Conservation (phyloP, 331 rosid species). For the Telfairia occidentalis region DNA sequence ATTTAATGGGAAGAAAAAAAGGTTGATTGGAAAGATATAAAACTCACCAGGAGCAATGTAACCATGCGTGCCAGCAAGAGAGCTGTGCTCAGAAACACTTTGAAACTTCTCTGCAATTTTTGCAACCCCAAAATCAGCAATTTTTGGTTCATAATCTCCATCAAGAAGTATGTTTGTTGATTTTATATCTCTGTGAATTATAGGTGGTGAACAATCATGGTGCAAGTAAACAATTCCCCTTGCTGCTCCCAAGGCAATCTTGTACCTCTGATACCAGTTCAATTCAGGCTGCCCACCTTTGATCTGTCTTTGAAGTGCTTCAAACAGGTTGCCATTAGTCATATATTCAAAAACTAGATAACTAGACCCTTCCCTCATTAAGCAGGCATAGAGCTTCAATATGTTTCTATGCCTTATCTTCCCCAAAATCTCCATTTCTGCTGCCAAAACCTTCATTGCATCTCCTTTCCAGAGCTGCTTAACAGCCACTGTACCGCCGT, state of each 20-base stretch:
- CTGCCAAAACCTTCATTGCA: constrained; percentile 52
- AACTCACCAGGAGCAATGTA: constrained; percentile 94
- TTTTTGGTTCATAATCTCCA: constrained; percentile 62
- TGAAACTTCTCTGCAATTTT: constrained; percentile 48
- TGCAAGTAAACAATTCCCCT: constrained; percentile 86
- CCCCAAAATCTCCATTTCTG: constrained; percentile 86
- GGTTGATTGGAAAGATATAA: background rate
- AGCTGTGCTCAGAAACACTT: constrained; percentile 45
- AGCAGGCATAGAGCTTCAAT: constrained; percentile 86
- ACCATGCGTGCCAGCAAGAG: constrained; percentile 85
- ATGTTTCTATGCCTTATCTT: constrained; percentile 74
- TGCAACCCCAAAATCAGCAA: constrained; percentile 95
- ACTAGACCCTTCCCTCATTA: constrained; percentile 50
- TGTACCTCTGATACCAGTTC: constrained; percentile 74
- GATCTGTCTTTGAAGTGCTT: constrained; percentile 53
- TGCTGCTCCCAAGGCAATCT: constrained; percentile 78
- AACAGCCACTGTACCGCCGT: constrained; percentile 53
- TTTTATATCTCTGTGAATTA: constrained; percentile 84
- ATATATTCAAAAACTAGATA: constrained; percentile 83
- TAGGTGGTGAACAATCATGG: constrained; percentile 78
- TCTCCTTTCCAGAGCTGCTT: constrained; percentile 66
- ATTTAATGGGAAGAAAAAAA: background rate
- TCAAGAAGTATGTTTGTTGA: constrained; percentile 90
- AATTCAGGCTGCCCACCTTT: constrained; percentile 41
- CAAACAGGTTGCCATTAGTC: constrained; percentile 71